Conservation (phyloP, 208 protist genomes). For the Sergeia podlipaevii region DNA sequence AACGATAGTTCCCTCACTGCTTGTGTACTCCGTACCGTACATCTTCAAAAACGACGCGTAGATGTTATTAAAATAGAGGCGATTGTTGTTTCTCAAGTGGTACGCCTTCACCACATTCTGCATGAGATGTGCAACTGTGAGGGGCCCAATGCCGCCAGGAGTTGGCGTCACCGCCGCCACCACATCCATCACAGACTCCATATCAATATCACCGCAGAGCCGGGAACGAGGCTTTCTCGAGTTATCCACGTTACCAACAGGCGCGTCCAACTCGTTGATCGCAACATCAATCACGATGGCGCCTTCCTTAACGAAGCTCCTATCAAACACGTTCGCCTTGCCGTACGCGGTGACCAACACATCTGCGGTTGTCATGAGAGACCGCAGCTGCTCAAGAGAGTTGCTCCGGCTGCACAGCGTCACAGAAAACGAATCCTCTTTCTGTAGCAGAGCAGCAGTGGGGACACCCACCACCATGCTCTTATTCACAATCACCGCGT, state of each 20-base stretch:
- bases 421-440: constrained; percentile 83
- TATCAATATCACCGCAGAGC: constrained; percentile 82
- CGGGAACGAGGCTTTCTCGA: neutral
- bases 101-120: constrained; percentile 84
- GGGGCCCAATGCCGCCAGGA: constrained; percentile 96
- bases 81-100: constrained; percentile 26
- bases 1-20: neutral
- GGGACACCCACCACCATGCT: constrained; percentile 94
- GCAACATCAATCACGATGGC: constrained; percentile 96
- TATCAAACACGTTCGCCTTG: constrained; percentile 69
- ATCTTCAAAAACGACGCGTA: constrained; percentile 44
- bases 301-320: constrained; percentile 82
- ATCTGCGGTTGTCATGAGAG: constrained; percentile 61
- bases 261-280: constrained; percentile 76
- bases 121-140: constrained; percentile 93
- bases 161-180: constrained; percentile 92
- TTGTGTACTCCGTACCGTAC: constrained; percentile 25
- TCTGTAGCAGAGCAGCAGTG: constrained; percentile 82
- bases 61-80: constrained; percentile 35
- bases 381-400: constrained; percentile 42
- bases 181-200: constrained; percentile 51
- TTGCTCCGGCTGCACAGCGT: constrained; percentile 90
- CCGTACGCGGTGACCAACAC: constrained; percentile 94
- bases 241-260: neutral
- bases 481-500: constrained; percentile 93